Conservation (phyloP, 257 asterid genomes). For the Solanum raphanifolium region DNA sequence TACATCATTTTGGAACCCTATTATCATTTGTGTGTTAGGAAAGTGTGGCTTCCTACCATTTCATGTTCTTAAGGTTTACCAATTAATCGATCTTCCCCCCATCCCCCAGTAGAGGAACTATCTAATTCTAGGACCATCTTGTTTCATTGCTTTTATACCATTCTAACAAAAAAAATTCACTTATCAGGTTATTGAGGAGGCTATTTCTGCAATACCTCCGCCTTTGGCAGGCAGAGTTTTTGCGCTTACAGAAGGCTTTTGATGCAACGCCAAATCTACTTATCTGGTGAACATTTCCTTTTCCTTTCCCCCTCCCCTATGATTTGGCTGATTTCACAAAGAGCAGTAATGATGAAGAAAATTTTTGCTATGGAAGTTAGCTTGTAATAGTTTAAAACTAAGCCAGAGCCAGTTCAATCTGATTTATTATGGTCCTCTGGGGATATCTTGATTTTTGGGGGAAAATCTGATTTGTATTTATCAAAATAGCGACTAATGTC, state of each 20-base stretch:
- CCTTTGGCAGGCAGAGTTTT: slow-evolving; percentile 79
- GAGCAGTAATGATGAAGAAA: neutral
- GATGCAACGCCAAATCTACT: neutral
- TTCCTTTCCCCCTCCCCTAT: neutral
- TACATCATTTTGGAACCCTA: neutral
- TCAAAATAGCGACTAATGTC: neutral
- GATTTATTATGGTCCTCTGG: neutral
- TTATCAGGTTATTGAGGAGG: slow-evolving; percentile 66
- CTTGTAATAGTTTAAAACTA: neutral
- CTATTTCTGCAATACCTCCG: slow-evolving; percentile 54
- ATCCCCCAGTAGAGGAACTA: neutral
- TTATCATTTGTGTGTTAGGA: neutral
- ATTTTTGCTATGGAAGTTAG: neutral
- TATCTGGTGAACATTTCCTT: neutral
- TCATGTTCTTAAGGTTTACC: neutral
- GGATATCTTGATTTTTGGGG: neutral
- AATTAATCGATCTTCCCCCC: neutral
- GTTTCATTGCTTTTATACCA: neutral
- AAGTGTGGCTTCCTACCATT: neutral
- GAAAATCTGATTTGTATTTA: neutral
- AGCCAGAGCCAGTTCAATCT: neutral
- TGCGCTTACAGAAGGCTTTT: slow-evolving; percentile 81
- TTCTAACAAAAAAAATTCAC: neutral
- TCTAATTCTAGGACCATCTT: neutral
- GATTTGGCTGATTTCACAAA: neutral